Conservation (phyloP, 2,329 filamentous ascomycete species). For the Fusarium sp. region DNA sequence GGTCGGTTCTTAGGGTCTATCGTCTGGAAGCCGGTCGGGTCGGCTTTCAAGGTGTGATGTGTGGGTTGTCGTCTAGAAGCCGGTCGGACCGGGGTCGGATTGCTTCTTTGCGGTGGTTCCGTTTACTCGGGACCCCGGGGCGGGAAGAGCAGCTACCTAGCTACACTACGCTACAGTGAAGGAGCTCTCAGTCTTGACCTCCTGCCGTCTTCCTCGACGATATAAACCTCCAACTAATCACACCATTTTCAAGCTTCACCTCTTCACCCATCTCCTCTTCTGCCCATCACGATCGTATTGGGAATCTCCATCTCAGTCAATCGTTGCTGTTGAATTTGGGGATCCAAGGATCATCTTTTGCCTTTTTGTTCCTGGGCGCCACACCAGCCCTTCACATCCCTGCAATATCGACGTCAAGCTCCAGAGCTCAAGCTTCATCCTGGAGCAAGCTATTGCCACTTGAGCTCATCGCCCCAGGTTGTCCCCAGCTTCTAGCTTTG, state of each 20-base stretch:
- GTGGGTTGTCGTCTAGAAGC: conserved; percentile 13
- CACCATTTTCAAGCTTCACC: not conserved
- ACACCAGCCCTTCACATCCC: conserved; percentile 27
- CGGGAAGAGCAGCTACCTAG: not conserved
- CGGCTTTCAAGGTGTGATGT: conserved; percentile 5
- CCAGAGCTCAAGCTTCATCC: conserved; percentile 26
- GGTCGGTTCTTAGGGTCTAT: not conserved
- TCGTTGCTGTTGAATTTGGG: conserved; percentile 17
- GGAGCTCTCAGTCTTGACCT: not conserved
- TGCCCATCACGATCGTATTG: not conserved
- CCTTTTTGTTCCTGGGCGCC: conserved; percentile 28
- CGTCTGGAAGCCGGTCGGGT: not conserved
- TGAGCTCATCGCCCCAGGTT: conserved; percentile 17
- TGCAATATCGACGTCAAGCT: conserved; percentile 37
- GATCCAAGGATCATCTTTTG: conserved; percentile 29
- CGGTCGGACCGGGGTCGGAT: conserved; percentile 12
- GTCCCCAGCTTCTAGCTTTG: conserved; percentile 5
- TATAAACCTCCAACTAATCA: conserved; percentile 7
- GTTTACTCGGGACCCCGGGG: conserved; percentile 9
- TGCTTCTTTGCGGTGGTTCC: conserved; percentile 19
- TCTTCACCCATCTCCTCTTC: not conserved
- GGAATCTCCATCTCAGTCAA: conserved; percentile 12
- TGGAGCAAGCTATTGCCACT: conserved; percentile 25
- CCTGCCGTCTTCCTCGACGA: not conserved
- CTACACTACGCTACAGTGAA: not conserved